Conservation (phyloP, 139 green algal genomes). For the Haematococcus lacustris region DNA sequence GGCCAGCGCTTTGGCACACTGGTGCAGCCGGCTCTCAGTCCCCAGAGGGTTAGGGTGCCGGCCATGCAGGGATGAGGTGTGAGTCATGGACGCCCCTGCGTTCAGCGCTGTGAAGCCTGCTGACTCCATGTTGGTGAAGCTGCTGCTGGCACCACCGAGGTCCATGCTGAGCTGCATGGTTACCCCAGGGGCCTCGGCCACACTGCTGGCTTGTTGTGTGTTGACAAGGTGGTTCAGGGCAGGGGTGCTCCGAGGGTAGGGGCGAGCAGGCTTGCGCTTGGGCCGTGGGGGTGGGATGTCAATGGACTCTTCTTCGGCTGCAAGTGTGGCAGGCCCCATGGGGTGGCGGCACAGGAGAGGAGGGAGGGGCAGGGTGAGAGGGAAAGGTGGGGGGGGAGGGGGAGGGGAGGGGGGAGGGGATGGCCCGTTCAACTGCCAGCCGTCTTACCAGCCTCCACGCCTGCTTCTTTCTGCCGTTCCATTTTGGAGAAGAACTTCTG, state of each 20-base stretch:
- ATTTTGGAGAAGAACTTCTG: conserved; percentile 91
- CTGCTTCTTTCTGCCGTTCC: conserved; percentile 16
- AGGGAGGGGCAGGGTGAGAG: background rate
- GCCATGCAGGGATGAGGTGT: no score
- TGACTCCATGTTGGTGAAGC: background rate
- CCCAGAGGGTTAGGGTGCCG: no score
- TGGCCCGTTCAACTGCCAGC: background rate
- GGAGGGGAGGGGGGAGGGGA: background rate
- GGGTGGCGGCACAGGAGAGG: background rate
- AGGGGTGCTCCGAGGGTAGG: conserved; percentile 31
- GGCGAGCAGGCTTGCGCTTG: conserved; percentile 75
- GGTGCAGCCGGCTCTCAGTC: no score
- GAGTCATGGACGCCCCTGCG: background rate
- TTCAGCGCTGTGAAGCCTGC: background rate
- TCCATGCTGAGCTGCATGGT: background rate
- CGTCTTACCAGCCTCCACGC: background rate
- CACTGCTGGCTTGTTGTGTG: background rate
- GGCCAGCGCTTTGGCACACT: no score
- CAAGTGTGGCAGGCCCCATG: background rate
- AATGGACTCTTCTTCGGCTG: conserved; percentile 27
- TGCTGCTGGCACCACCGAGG: background rate
- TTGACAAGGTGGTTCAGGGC: background rate
- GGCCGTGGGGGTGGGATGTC: conserved; percentile 78
- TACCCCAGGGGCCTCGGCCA: background rate
- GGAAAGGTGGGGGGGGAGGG: background rate